Evolutionary conservation across 1,284 basidiomycete genomes (phyloP).

Genomic region (Papiliotrema laurentii): DNA sequence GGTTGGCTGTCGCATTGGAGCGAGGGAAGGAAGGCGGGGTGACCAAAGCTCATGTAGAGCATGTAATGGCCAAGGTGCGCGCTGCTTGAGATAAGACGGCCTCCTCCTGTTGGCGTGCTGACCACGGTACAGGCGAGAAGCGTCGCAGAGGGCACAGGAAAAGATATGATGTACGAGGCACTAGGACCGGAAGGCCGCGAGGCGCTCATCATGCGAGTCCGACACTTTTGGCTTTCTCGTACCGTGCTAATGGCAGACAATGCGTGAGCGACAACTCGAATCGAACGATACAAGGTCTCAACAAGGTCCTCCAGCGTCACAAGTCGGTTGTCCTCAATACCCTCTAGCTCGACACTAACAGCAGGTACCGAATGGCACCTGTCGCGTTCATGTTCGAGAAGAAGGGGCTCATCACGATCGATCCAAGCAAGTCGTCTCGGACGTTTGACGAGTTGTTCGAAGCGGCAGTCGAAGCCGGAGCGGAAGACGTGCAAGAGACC

Average conservation of each 20-base stretch:
- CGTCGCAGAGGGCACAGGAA: constrained; percentile 34
- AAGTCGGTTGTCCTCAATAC: neutral
- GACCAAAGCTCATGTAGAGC: constrained; percentile 72
- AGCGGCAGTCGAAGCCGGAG: constrained; percentile 44
- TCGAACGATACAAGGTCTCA: constrained; percentile 1
- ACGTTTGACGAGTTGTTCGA: constrained; percentile 46
- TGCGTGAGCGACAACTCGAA: constrained; percentile 3
- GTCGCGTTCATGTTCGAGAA: constrained; percentile 73
- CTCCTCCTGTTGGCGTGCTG: neutral
- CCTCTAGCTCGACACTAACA: neutral
- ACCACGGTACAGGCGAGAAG: constrained; percentile 18
- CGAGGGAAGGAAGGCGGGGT: constrained; percentile 63
- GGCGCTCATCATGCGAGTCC: constrained; percentile 69
- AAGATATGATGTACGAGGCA: constrained; percentile 61
- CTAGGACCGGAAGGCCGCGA: constrained; percentile 61
- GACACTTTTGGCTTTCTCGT: no score
- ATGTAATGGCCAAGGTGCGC: constrained; percentile 61
- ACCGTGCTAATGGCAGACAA: constrained; percentile 1
- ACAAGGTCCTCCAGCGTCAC: neutral
- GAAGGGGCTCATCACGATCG: constrained; percentile 61
- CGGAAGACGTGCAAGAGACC: constrained; percentile 51
- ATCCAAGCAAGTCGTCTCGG: constrained; percentile 8
- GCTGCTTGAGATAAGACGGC: no score
- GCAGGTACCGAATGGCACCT: constrained; percentile 49
- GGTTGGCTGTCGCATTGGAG: constrained; percentile 60